Evolutionary conservation across 345 rosid genomes (phyloP).

Genomic region (Boechera retrofracta): DNA sequence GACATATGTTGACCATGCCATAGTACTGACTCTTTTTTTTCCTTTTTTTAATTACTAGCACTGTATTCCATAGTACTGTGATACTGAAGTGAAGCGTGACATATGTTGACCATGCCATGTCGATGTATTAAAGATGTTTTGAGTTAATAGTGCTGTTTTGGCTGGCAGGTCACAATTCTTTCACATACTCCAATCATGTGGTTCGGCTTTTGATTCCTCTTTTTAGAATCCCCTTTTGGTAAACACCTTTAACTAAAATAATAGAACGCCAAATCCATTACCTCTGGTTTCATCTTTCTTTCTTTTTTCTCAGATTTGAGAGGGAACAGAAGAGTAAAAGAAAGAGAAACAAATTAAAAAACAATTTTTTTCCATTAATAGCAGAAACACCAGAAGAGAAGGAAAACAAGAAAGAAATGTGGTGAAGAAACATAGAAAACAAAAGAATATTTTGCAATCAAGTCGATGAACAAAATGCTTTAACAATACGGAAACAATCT

Average conservation of each 20-base stretch:
- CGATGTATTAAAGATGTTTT: not conserved
- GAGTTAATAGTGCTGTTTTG: slow-evolving; percentile 3
- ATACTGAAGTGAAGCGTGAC: slow-evolving; percentile 4
- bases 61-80: not conserved
- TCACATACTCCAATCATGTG: slow-evolving; percentile 13
- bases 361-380: not conserved
- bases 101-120: slow-evolving; percentile 23
- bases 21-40: not conserved
- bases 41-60: not conserved
- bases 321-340: not conserved
- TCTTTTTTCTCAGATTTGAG: not conserved
- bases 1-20: slow-evolving; percentile 24
- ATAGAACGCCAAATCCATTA: not conserved
- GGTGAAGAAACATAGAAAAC: not conserved
- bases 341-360: not conserved
- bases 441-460: slow-evolving; percentile 26
- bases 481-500: slow-evolving; percentile 29
- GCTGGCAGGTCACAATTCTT: slow-evolving; percentile 18
- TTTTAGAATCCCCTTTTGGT: too few species aligned
- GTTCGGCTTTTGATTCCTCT: slow-evolving; percentile 2
- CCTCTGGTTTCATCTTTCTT: not conserved
- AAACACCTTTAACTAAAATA: not conserved
- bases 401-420: slow-evolving; percentile 15
- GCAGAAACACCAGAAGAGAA: slow-evolving; percentile 28
- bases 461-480: slow-evolving; percentile 25